Conservation (phyloP, 2,329 filamentous ascomycete genomes). For the Penicillium sp. region DNA sequence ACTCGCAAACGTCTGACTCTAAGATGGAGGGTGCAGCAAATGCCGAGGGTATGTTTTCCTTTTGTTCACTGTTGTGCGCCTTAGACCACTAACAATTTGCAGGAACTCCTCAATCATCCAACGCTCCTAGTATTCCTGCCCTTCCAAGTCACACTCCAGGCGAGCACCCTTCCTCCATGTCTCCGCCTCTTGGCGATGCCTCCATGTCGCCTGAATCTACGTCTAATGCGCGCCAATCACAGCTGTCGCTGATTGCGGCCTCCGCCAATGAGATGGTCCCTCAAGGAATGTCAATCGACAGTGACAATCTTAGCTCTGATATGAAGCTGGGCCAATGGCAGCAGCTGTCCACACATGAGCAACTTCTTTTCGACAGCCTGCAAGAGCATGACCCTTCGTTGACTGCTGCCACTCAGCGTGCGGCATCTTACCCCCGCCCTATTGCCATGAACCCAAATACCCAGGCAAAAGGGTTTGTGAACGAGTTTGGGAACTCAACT, state of each 20-base stretch:
- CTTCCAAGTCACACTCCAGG: constrained; percentile 31
- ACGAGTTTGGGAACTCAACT: constrained; percentile 40
- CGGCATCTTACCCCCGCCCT: constrained; percentile 41
- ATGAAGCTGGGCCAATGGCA: constrained; percentile 36
- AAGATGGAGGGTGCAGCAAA: constrained; percentile 15
- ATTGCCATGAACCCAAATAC: constrained; percentile 45
- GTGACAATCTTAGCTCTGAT: constrained; percentile 30
- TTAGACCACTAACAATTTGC: constrained; percentile 15
- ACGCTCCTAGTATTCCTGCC: constrained; percentile 31
- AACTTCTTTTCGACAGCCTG: constrained; percentile 40
- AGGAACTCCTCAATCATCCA: constrained; percentile 33
- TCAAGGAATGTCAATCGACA: constrained; percentile 37
- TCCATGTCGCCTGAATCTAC: constrained; percentile 37
- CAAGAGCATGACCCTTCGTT: constrained; percentile 41
- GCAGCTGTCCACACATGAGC: constrained; percentile 39
- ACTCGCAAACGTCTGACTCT: constrained; percentile 25
- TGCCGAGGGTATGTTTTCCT: constrained; percentile 12
- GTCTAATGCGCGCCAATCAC: constrained; percentile 41
- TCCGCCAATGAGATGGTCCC: constrained; percentile 48
- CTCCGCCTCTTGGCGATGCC: constrained; percentile 33
- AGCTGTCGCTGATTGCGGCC: constrained; percentile 47
- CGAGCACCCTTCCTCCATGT: constrained; percentile 35
- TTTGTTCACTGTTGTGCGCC: neutral
- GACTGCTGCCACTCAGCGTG: constrained; percentile 40
- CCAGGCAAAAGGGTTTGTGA: constrained; percentile 41